These are phyloP conservation scores for Cruciata laevipes DNA, from an alignment of 257 asterid species.

Conservation along the genomic window DNA sequence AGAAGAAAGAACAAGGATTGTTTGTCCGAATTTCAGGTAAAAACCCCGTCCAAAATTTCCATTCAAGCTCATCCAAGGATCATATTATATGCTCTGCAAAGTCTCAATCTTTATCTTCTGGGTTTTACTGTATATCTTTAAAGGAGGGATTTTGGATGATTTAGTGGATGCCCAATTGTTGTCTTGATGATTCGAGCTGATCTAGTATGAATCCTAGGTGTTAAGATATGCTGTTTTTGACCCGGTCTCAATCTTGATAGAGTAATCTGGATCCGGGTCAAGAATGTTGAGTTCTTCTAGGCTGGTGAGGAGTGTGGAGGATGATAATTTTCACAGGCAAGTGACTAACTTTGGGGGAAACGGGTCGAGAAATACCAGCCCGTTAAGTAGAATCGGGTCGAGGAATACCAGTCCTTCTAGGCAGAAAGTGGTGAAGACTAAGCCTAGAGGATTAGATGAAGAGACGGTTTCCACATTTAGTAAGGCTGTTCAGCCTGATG, in stretches of 20 bases:
- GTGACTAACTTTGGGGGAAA: constrained; percentile 49
- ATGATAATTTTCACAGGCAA: constrained; percentile 50
- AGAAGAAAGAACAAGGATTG: background rate
- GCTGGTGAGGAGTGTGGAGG: constrained; percentile 57
- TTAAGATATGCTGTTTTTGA: background rate
- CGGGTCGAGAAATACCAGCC: constrained; percentile 82
- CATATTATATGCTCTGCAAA: constrained; percentile 6
- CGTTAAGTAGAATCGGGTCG: constrained; percentile 69
- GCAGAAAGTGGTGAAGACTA: constrained; percentile 75
- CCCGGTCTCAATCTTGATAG: constrained; percentile 19
- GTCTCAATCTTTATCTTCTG: constrained; percentile 10
- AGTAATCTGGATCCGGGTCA: constrained; percentile 48
- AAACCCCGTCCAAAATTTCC: constrained; percentile 14
- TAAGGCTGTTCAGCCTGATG: constrained; percentile 64
- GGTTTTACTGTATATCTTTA: constrained; percentile 24
- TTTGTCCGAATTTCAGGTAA: constrained; percentile 19
- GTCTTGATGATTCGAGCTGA: constrained; percentile 18
- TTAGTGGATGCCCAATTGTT: constrained; percentile 1
- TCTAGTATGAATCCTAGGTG: constrained; percentile 12
- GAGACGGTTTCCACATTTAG: constrained; percentile 66
- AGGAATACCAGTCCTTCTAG: constrained; percentile 89
- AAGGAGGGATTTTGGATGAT: constrained; percentile 8
- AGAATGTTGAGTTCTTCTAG: constrained; percentile 30
- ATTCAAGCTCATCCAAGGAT: constrained; percentile 5
- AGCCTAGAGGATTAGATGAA: constrained; percentile 95